A percentile compares a stretch with the other conserved stretches of the same genome.
phyloP scores from a whole-genome alignment of 768 basidiomycete genomes.

The Trametes villosa region DNA sequence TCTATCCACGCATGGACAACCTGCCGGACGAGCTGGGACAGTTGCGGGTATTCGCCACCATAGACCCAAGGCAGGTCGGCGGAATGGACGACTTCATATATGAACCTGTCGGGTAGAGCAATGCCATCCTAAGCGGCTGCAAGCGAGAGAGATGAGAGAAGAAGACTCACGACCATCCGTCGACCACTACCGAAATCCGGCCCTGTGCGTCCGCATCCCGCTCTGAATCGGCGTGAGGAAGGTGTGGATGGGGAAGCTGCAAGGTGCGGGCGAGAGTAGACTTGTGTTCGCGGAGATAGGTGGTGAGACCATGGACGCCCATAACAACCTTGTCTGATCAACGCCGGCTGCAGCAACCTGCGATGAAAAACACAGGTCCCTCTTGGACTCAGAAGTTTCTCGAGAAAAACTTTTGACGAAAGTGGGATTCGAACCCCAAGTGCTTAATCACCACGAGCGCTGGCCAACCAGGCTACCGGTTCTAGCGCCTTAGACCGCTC shows the following conservation, averaged over 20 bases:
- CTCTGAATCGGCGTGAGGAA: neutral
- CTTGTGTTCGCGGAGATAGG: conserved; percentile 52
- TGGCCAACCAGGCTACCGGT: no score
- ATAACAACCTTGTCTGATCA: no score
- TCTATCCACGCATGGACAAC: conserved; percentile 71
- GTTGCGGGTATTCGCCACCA: conserved; percentile 76
- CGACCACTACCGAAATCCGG: conserved; percentile 64
- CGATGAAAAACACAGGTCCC: no score
- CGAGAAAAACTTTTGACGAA: no score
- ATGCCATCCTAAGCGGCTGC: no score
- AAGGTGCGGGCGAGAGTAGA: conserved; percentile 43
- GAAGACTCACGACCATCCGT: conserved; percentile 84
- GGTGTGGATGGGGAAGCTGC: conserved; percentile 30
- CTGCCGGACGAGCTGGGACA: conserved; percentile 49
- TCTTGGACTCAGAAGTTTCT: no score
- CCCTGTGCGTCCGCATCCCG: conserved; percentile 1
- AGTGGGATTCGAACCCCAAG: no score
- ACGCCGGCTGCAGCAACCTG: no score
- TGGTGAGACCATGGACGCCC: conserved; percentile 58
- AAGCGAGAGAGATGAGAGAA: neutral
- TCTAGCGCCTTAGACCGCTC: conserved; percentile 91
- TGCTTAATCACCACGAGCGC: no score
- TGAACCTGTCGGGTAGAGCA: conserved; percentile 56
- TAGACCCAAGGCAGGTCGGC: conserved; percentile 81
- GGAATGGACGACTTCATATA: conserved; percentile 65